phyloP scores from a whole-genome alignment of 2,329 filamentous ascomycete genomes.

The Dothistroma pini region DNA sequence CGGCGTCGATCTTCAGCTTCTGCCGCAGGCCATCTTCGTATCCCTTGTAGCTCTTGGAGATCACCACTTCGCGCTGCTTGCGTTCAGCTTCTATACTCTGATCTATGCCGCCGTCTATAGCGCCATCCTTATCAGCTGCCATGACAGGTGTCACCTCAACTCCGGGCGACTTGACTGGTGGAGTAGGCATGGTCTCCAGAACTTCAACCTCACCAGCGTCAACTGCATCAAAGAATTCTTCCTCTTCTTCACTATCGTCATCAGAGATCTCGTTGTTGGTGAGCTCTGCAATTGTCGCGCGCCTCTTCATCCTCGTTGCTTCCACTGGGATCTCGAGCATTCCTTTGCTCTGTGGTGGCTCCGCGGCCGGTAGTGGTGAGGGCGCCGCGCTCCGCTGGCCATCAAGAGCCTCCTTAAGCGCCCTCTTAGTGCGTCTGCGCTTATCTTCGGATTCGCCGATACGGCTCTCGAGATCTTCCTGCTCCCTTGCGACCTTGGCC shows the following conservation, averaged over 20 bases:
- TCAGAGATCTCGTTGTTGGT: constrained; percentile 66
- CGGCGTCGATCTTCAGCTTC: constrained; percentile 81
- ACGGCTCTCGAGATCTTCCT: constrained; percentile 82
- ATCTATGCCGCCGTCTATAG: constrained; percentile 36
- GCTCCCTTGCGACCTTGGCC: constrained; percentile 91
- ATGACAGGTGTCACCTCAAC: constrained; percentile 19
- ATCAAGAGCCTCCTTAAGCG: constrained; percentile 79
- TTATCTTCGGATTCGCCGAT: constrained; percentile 90
- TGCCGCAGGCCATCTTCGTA: constrained; percentile 86
- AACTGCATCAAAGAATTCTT: constrained; percentile 97
- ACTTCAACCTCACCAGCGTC: constrained; percentile 89
- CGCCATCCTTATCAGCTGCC: constrained; percentile 39
- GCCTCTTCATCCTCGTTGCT: constrained; percentile 45
- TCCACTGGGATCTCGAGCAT: constrained; percentile 26
- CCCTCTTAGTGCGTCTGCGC: constrained; percentile 82
- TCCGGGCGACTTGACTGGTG: constrained; percentile 32
- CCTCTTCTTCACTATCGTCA: constrained; percentile 77
- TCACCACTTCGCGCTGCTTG: constrained; percentile 55
- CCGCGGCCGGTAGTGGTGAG: constrained; percentile 14
- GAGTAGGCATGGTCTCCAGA: constrained; percentile 59
- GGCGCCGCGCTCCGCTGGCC: constrained; percentile 29
- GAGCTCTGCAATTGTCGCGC: constrained; percentile 66
- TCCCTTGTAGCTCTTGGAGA: constrained; percentile 75
- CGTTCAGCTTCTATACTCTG: constrained; percentile 30
- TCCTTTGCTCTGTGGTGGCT: constrained; percentile 9